phyloP scores from a whole-genome alignment of 192 early-diverging fungal species.

The Mortierella alpina region DNA sequence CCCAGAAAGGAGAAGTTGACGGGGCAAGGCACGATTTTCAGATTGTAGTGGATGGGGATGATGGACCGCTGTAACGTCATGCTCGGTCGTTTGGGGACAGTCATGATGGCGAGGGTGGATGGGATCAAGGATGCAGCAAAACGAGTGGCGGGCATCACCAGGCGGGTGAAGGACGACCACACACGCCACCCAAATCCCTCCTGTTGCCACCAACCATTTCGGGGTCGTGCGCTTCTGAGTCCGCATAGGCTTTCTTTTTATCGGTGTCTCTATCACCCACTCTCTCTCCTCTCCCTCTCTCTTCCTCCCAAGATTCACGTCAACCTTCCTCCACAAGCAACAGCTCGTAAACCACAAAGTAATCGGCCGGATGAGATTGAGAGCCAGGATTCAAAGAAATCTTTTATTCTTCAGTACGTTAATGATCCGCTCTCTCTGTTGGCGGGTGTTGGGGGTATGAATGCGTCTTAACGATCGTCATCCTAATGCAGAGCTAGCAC shows the following conservation, averaged over 20 bases:
- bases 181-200: too few relatives aligned
- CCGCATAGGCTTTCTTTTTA: background rate
- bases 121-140: background rate
- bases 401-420: conserved; percentile 48
- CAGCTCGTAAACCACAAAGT: too few relatives aligned
- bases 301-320: background rate
- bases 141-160: background rate
- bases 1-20: conserved; percentile 79
- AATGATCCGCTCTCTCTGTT: background rate
- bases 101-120: conserved; percentile 20
- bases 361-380: conserved; percentile 30
- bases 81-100: conserved; percentile 37
- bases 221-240: too few relatives aligned
- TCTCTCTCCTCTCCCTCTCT: background rate
- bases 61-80: conserved; percentile 54
- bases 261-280: background rate
- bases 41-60: conserved; percentile 76
- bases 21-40: conserved; percentile 76
- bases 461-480: background rate
- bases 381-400: conserved; percentile 33
- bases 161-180: background rate
- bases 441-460: background rate
- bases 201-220: too few relatives aligned
- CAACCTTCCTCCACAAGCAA: too few relatives aligned
- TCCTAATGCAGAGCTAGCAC: conserved; percentile 61